A percentile compares a stretch with the other conserved stretches of the same genome.
Evolutionary conservation across 208 protist genomes (phyloP).

Genomic region (Acanthamoeba rhysodes): DNA sequence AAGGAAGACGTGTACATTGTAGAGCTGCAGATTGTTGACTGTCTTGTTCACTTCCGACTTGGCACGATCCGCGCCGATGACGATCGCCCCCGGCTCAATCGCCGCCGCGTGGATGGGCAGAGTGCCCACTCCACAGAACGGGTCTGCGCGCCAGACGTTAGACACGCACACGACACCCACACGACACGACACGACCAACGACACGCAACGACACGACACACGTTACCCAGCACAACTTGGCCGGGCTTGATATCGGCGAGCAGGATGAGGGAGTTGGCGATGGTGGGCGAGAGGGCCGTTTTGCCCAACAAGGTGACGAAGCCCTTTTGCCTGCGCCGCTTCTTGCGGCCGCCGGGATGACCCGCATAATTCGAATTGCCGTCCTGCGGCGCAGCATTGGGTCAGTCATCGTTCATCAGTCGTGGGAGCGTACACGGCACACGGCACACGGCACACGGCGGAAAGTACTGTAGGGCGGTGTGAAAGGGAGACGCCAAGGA

Average conservation of each 20-base stretch:
- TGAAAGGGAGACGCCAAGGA: conserved; percentile 39
- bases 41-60: not conserved
- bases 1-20: not conserved
- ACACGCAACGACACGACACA: too few relatives aligned
- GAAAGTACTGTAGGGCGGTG: not conserved
- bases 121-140: conserved; percentile 49
- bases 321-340: conserved; percentile 26
- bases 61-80: conserved; percentile 9
- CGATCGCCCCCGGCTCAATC: conserved; percentile 8
- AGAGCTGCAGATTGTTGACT: not conserved
- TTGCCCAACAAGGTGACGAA: conserved; percentile 33
- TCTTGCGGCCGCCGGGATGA: conserved; percentile 22
- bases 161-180: not conserved
- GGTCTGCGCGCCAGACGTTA: not conserved
- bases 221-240: conserved; percentile 14
- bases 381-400: not conserved
- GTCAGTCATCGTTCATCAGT: not conserved
- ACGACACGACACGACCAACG: not conserved
- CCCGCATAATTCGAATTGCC: not conserved
- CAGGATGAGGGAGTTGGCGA: conserved; percentile 45
- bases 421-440: not conserved
- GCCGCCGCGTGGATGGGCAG: conserved; percentile 28
- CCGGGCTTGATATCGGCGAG: conserved; percentile 34
- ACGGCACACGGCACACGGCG: not conserved
- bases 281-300: conserved; percentile 51